phyloP scores from a whole-genome alignment of 2,329 filamentous ascomycete genomes.

The Ophidiomyces ophidiicola region DNA sequence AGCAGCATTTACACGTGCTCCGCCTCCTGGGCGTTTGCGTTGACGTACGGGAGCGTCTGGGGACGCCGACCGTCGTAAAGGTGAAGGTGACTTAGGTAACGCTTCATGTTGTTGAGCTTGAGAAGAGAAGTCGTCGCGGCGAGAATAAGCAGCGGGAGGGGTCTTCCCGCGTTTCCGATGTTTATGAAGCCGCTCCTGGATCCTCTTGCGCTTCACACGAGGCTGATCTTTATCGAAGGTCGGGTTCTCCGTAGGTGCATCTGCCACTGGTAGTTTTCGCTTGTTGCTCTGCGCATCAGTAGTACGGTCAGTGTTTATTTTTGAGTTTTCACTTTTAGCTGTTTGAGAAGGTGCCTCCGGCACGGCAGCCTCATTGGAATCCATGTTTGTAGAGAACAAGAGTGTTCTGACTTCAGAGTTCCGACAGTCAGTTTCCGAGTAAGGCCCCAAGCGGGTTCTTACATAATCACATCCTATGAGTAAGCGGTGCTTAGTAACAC shows the following conservation, averaged over 20 bases:
- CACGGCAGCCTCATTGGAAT: too few relatives aligned
- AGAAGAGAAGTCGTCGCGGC: conserved; percentile 26
- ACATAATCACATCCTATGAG: too few relatives aligned
- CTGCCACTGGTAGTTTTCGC: neutral
- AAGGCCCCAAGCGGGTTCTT: too few relatives aligned
- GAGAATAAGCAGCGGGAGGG: conserved; percentile 30
- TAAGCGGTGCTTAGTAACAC: too few relatives aligned
- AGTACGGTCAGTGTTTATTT: neutral
- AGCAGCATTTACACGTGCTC: conserved; percentile 30
- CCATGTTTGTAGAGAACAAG: too few relatives aligned
- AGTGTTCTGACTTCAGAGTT: too few relatives aligned
- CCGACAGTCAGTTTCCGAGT: too few relatives aligned
- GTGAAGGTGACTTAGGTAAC: conserved; percentile 30
- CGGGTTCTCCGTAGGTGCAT: conserved; percentile 7
- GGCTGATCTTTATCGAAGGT: conserved; percentile 20
- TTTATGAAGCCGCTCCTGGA: conserved; percentile 30
- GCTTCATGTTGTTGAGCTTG: conserved; percentile 12
- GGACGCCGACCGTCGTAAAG: conserved; percentile 31
- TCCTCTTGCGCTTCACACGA: conserved; percentile 28
- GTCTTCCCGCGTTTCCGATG: conserved; percentile 27
- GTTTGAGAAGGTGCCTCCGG: neutral
- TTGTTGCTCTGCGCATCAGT: conserved; percentile 1
- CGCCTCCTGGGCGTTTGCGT: conserved; percentile 37
- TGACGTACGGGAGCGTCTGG: conserved; percentile 31
- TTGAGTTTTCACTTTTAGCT: neutral